A percentile compares a stretch with the other conserved stretches of the same genome.
phyloP scores from a whole-genome alignment of 352 stramenopile genomes.

The Stramenopiles sp. region DNA sequence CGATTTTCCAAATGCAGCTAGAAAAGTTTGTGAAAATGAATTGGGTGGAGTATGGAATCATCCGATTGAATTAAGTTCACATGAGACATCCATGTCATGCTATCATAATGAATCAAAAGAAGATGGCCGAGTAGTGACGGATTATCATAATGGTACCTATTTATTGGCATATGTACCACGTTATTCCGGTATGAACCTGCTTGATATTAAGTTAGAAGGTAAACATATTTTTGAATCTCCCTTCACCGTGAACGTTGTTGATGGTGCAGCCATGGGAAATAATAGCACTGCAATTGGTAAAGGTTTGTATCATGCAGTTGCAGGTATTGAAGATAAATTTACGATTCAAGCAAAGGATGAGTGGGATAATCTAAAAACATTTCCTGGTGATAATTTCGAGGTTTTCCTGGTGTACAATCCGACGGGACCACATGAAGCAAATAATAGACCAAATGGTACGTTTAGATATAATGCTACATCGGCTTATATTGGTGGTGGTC shows the following conservation, averaged over 20 bases:
- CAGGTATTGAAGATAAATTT: conserved; percentile 16
- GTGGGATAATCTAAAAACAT: not conserved
- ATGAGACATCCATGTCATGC: not conserved
- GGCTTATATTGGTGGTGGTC: conserved; percentile 15
- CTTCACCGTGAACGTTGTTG: not conserved
- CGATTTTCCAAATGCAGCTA: not conserved
- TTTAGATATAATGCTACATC: conserved; percentile 16
- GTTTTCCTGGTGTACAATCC: conserved; percentile 9
- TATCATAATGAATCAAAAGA: not conserved
- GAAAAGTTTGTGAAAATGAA: not conserved
- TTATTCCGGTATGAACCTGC: not conserved
- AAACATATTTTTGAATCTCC: not conserved
- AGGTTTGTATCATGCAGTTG: conserved; percentile 19
- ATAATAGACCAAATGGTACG: not conserved
- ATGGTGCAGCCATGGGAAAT: not conserved
- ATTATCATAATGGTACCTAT: not conserved
- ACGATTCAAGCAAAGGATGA: conserved; percentile 20
- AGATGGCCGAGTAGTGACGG: not conserved
- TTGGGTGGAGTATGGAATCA: not conserved
- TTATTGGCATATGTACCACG: not conserved
- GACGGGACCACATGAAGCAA: not conserved
- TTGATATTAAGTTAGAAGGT: not conserved
- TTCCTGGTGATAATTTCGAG: not conserved
- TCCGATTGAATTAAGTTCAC: not conserved
- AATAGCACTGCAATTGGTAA: conserved; percentile 21